A percentile compares a stretch with the other conserved stretches of the same genome.
Conservation (phyloP, 2,329 filamentous ascomycete genomes). For the Penicillium sp. region DNA sequence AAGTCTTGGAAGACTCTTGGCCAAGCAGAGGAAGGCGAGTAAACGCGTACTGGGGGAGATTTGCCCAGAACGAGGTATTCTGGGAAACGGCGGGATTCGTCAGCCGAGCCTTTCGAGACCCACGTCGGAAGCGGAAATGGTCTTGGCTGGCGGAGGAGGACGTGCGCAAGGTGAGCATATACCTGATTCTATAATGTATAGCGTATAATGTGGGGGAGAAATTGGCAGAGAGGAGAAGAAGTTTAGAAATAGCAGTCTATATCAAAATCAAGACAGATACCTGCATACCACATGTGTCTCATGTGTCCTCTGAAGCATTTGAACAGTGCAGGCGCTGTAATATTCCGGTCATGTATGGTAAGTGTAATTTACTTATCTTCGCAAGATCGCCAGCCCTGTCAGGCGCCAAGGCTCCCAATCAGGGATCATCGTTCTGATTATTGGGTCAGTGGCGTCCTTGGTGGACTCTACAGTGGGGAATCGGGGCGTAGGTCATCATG, state of each 20-base stretch:
- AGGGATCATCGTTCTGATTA: background rate
- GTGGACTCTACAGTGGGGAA: background rate
- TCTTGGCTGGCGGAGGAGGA: slow-evolving; percentile 24
- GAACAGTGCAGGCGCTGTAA: background rate
- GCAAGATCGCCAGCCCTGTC: slow-evolving; percentile 16
- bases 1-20: slow-evolving; percentile 24
- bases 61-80: slow-evolving; percentile 19
- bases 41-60: slow-evolving; percentile 15
- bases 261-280: background rate
- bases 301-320: background rate
- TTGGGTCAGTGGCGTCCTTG: slow-evolving; percentile 5
- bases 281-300: background rate
- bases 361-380: background rate
- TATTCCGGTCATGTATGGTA: slow-evolving; percentile 4
- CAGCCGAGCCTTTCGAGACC: slow-evolving; percentile 26
- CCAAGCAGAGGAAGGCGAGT: slow-evolving; percentile 12
- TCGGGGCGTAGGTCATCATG: background rate
- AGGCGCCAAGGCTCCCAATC: slow-evolving; percentile 11
- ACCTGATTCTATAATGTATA: too few relatives aligned
- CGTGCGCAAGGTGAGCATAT: background rate
- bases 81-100: slow-evolving; percentile 28
- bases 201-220: background rate
- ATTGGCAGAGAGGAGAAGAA: background rate
- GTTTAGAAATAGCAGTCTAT: background rate
- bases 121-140: slow-evolving; percentile 23